phyloP scores from a whole-genome alignment of 2,329 filamentous ascomycete genomes.

The Fusarium anguioides region DNA sequence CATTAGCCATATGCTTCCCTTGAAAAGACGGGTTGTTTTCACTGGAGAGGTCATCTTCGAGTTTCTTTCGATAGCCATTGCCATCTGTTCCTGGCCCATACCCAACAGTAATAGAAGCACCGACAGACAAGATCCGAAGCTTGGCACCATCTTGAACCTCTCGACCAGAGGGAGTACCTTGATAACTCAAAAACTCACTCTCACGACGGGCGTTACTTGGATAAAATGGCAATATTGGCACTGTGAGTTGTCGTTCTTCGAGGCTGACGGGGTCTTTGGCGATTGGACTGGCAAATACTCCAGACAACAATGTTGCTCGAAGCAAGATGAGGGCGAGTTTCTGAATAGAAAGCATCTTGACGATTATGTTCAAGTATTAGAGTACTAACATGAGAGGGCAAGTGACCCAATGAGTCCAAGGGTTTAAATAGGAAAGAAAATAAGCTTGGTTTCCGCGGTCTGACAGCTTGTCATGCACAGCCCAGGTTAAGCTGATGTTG shows the following conservation, averaged over 20 bases:
- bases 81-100: constrained; percentile 42
- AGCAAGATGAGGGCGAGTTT: not conserved
- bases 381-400: not conserved
- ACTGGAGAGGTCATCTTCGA: constrained; percentile 46
- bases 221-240: too few relatives aligned
- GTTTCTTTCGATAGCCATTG: constrained; percentile 49
- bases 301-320: not conserved
- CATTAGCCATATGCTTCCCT: not conserved
- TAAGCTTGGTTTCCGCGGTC: not conserved
- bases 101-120: constrained; percentile 53
- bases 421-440: not conserved
- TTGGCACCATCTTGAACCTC: constrained; percentile 42
- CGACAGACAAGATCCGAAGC: constrained; percentile 51
- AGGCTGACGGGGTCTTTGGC: not conserved
- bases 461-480: too few relatives aligned
- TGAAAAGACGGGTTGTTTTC: not conserved
- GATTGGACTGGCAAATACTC: not conserved
- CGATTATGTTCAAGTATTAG: not conserved
- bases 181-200: not conserved
- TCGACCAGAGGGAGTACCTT: not conserved
- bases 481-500: not conserved
- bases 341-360: not conserved
- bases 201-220: rapidly evolving
- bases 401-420: not conserved
- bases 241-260: too few relatives aligned